Base-by-base conservation (phyloP, 2,329 filamentous ascomycete species). In the Knoxdaviesia capensis region DNA sequence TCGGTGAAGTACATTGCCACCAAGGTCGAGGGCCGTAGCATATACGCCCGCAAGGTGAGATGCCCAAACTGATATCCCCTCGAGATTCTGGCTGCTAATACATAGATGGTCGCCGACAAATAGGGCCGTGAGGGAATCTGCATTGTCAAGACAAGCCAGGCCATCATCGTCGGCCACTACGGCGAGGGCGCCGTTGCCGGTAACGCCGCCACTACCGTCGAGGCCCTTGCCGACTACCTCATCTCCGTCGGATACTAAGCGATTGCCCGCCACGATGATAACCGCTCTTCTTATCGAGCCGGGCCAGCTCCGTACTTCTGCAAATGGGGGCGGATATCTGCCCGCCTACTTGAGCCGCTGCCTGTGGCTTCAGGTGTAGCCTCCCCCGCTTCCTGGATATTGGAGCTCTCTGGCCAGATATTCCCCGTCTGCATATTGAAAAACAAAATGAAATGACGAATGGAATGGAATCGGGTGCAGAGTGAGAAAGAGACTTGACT, bases 121-220 rank as follows among this genome's bases (percentile, higher is more conserved):
- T 48, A 73, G 68, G 85, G 82, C 52, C 83, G 79, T 58, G 74
- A 79, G 57, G 90, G 90, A 50, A 63, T 94, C 54, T 69, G 80
- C 56, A 74, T 90, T 53, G 77, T 78, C 62, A 93, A 92, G 70
- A 92, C 88, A 54, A 78, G 71, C 55, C 80, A 92, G 64, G 84
- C 86, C 51, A 77, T 96, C 59, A 74, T 98, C 57, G 64, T 98
- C 58, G 81, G 76, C 51, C 85, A 94, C 68, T 85, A 96, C 69
- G 69, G 68, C 50, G 84, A 93, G 59, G 59, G 59, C 47, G 65
- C 77, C 51, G 69, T 81, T 58, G 82, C 81, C 41, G 77, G 83
- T 56, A 78, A 80, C 59, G 77, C 84, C 48, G 77, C 77, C 53
- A 73, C 73, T 57, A 83, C 81, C 40, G 81, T 93, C 50, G 82